A percentile compares a stretch with the other conserved stretches of the same genome.
Evolutionary conservation across 306 rosid genomes (phyloP).

Genomic region (Canavalia ensiformis): DNA sequence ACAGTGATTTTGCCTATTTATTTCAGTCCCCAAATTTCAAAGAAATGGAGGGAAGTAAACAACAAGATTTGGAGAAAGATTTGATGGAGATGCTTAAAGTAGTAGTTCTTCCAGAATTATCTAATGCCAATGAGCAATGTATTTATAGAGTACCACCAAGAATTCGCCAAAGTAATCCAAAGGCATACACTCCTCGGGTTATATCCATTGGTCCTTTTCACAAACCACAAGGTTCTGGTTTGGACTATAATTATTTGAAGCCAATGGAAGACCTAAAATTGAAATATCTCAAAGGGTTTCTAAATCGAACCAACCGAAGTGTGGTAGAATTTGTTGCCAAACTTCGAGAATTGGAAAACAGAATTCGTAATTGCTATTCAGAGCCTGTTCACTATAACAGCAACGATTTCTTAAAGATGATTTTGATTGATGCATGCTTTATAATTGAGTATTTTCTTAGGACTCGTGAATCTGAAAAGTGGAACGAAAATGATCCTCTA

Average conservation of each 20-base stretch:
- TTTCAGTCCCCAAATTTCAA: neutral
- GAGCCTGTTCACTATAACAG: neutral
- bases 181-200: neutral
- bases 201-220: constrained; percentile 9
- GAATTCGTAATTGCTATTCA: neutral
- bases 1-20: neutral
- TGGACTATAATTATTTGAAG: neutral
- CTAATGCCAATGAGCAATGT: neutral
- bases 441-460: constrained; percentile 33
- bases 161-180: neutral
- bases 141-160: neutral
- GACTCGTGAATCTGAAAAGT: rapidly evolving
- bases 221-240: neutral
- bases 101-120: neutral
- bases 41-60: constrained; percentile 3
- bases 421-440: constrained; percentile 39
- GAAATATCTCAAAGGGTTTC: neutral
- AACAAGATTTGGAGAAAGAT: neutral
- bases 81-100: neutral
- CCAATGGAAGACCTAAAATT: constrained; percentile 10
- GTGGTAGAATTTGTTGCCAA: neutral
- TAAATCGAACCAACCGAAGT: neutral
- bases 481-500: neutral
- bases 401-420: constrained; percentile 34
- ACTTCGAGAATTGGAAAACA: neutral